phyloP scores from a whole-genome alignment of 331 rosid species.

The Spiraea crenata region DNA sequence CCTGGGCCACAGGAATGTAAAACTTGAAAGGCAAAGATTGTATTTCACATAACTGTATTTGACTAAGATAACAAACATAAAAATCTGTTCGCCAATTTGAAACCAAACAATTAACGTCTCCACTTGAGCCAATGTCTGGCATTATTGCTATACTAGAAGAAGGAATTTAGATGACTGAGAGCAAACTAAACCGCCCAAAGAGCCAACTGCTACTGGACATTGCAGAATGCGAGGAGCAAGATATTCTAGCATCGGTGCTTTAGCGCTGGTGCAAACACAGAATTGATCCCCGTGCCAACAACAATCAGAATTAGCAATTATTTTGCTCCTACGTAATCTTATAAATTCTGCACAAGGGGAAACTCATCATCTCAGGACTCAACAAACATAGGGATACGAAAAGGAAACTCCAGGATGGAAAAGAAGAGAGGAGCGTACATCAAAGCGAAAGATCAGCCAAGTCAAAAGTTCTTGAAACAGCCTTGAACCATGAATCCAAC shows the following conservation, averaged over 20 bases:
- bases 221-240: not conserved
- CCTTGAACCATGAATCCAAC: conserved; percentile 77
- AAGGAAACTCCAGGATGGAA: not conserved
- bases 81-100: not conserved
- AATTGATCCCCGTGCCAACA: not conserved
- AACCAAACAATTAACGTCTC: not conserved
- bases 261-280: not conserved
- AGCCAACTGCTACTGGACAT: not conserved
- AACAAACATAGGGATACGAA: not conserved
- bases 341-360: not conserved
- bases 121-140: not conserved
- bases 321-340: not conserved
- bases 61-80: not conserved
- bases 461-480: conserved; percentile 73
- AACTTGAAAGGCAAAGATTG: too few relatives aligned
- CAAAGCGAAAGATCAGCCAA: conserved; percentile 77
- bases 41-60: not conserved
- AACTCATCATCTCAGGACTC: not conserved
- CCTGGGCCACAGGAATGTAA: too few relatives aligned
- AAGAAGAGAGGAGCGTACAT: conserved; percentile 14
- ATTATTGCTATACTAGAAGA: not conserved
- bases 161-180: not conserved
- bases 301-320: not conserved
- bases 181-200: not conserved
- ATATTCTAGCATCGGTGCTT: not conserved